These are phyloP conservation scores for Pogostemon cablin DNA, from an alignment of 257 asterid genomes.

Conservation along the genomic window DNA sequence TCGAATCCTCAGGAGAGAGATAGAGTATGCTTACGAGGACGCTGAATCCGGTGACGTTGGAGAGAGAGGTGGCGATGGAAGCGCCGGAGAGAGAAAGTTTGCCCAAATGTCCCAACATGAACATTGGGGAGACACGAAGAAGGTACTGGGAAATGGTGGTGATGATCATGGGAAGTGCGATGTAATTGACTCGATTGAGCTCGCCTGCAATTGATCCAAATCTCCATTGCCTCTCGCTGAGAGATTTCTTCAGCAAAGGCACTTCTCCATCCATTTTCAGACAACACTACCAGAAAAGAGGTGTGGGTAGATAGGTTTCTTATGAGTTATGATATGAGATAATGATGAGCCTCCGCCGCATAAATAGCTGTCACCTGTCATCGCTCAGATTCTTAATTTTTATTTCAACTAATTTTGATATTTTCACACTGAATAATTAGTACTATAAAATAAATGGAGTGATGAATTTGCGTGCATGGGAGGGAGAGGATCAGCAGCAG, in stretches of 20 bases:
- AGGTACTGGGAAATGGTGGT: constrained; percentile 62
- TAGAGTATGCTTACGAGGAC: constrained; percentile 40
- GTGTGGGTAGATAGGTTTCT: background rate
- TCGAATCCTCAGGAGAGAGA: no score
- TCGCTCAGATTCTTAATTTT: no score
- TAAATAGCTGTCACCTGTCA: no score
- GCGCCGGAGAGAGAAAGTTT: constrained; percentile 66
- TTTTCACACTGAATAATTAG: no score
- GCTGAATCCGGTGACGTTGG: constrained; percentile 68
- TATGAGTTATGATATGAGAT: no score
- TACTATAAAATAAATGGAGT: no score
- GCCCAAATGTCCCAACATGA: constrained; percentile 70
- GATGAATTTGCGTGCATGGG: no score
- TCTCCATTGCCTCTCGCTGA: constrained; percentile 21
- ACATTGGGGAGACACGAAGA: constrained; percentile 51
- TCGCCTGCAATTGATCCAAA: constrained; percentile 42
- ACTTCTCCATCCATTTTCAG: constrained; percentile 35
- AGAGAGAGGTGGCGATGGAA: constrained; percentile 59
- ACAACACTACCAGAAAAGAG: no score
- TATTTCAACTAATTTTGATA: no score
- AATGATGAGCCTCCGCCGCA: no score
- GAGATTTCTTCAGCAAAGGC: constrained; percentile 31
- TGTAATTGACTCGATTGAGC: constrained; percentile 48
- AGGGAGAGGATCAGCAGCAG: no score
- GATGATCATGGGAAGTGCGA: constrained; percentile 75